Evolutionary conservation across 2,329 filamentous ascomycete species (phyloP), one percentile per base, ranked within the genome.

Genomic region (Diaporthe sp.): DNA sequence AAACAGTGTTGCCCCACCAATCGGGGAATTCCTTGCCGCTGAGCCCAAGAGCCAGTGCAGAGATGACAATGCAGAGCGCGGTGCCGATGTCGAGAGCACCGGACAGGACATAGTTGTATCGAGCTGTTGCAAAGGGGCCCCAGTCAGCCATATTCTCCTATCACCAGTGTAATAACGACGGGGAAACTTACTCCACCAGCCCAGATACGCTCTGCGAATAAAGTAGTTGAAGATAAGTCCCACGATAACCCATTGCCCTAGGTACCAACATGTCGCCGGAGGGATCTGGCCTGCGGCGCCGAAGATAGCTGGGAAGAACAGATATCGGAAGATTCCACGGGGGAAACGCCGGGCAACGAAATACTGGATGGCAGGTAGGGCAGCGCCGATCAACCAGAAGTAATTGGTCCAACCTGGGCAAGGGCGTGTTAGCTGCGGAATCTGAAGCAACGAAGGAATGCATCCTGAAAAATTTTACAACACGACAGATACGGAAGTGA

Each of bases 51-150:
- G 85, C 84, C 31, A 90, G 81, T n/a, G 79, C 80, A 77, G 89
- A 88, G 57, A 91, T 85, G 49, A 91, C 81, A 62, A 91, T 87
- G 42, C 88, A 87, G n/a, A 92, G 80, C 0, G 88, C 89, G 1
- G 91, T 87, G n/a, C 90, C 90, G 55, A 89, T 87, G 71, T 91
- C 90, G 55, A 92, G 84, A 3, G 88, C 90, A 0, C 90, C 90
- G 13, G 90, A 91, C 0, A 90, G 83, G 72, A 91, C 85, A 75
- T 91, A 92, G 82, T 91, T 92, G 84, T 91, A 92, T 71, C 86
- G 85, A 80, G 86, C 80, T 82, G 71, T 13, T n/a, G 42, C 10
- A 17, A 1, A 8, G 4, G 44, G n/a, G 44, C 2, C 25, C 68
- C 76, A 44, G 72, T 74, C 61, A 74, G 61, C 39, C 17, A 58